Conservation (phyloP, 75 land plant species). For the Adiantum capillusveneris region DNA sequence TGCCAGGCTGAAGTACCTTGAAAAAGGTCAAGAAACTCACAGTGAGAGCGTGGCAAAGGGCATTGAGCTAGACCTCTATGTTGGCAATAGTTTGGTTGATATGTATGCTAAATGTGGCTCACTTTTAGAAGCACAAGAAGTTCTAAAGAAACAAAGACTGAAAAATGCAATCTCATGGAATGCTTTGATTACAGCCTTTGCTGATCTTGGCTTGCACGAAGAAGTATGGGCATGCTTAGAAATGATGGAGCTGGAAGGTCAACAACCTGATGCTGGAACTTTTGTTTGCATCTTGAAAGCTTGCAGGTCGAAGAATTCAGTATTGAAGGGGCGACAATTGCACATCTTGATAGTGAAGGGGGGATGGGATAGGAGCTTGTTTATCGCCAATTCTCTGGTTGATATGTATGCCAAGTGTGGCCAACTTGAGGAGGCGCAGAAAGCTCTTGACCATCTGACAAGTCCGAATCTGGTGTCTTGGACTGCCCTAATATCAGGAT, state of each 20-base stretch:
- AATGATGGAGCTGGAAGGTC: not conserved
- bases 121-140: not conserved
- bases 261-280: conserved; percentile 4
- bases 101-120: conserved; percentile 16
- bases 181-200: conserved; percentile 12
- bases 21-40: conserved; percentile 9
- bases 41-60: conserved; percentile 1
- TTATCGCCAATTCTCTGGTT: conserved; percentile 9
- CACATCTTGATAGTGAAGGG: conserved; percentile 7
- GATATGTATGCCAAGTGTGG: conserved; percentile 17
- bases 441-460: conserved; percentile 43
- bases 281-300: conserved; percentile 8
- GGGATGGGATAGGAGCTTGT: conserved; percentile 5
- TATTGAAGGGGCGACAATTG: conserved; percentile 7
- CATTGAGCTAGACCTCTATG: conserved; percentile 8
- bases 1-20: conserved; percentile 5
- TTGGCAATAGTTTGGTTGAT: conserved; percentile 8
- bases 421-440: conserved; percentile 1
- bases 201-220: not conserved
- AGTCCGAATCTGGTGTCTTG: conserved; percentile 38
- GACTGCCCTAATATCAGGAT: conserved; percentile 10
- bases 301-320: not conserved
- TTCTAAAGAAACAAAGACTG: conserved; percentile 5
- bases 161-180: conserved; percentile 15
- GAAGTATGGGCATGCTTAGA: conserved; percentile 1